Evolutionary conservation across 73 alveolate species (phyloP).

Genomic region (Symbiodinium natans): DNA sequence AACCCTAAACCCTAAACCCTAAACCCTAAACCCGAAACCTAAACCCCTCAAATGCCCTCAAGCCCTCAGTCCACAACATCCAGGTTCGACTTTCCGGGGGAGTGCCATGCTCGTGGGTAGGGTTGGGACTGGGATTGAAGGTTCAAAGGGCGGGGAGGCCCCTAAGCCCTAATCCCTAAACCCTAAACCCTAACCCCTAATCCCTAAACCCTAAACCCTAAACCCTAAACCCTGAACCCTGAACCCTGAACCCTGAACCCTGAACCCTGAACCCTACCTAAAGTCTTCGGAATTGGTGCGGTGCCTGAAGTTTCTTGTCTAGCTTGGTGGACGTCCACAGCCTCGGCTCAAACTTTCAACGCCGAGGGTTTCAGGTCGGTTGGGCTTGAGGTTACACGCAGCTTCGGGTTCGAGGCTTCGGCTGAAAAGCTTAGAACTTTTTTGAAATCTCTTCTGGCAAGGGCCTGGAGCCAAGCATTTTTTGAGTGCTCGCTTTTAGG

Average conservation of each 20-base stretch:
- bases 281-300: no score
- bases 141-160: no score
- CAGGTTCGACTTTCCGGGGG: no score
- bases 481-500: no score
- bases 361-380: no score
- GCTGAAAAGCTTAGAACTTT: neutral
- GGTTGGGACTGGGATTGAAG: no score
- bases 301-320: conserved; percentile 34
- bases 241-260: neutral
- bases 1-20: neutral
- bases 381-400: neutral
- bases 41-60: no score
- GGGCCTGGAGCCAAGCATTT: no score
- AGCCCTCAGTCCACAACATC: no score
- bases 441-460: no score
- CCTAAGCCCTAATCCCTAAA: neutral
- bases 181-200: neutral
- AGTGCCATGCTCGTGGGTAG: no score
- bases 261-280: neutral
- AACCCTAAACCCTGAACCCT: neutral
- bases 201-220: neutral
- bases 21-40: neutral
- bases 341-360: neutral
- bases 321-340: conserved; percentile 41
- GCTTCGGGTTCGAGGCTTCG: neutral